These are phyloP conservation scores for Aspergillus persii DNA, from an alignment of 2,329 filamentous ascomycete species.

Conservation along the genomic window DNA sequence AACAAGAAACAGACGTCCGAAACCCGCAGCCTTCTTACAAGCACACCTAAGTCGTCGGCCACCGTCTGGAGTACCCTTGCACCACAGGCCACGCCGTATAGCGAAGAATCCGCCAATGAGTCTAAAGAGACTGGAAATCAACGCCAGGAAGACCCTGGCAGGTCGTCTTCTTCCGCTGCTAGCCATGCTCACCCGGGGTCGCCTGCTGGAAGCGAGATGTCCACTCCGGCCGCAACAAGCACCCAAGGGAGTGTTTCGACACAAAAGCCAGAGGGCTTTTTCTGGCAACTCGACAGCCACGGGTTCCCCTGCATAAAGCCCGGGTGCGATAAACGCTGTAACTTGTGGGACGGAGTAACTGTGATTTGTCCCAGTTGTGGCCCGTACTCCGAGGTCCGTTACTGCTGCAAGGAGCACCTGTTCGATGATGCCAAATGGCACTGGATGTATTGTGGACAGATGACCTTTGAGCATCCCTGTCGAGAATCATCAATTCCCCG, in stretches of 20 bases:
- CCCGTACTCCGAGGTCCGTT: slow-evolving; percentile 37
- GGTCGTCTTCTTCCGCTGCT: not conserved
- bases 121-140: not conserved
- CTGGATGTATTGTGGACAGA: slow-evolving; percentile 29
- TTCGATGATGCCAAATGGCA: slow-evolving; percentile 35
- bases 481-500: slow-evolving; percentile 20
- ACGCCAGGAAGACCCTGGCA: not conserved
- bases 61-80: not conserved
- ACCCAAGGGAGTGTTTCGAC: not conserved
- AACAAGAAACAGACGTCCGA: not conserved
- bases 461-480: slow-evolving; percentile 22
- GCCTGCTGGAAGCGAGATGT: not conserved
- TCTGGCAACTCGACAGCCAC: slow-evolving; percentile 50
- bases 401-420: slow-evolving; percentile 39
- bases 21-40: not conserved
- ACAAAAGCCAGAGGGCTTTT: slow-evolving; percentile 20
- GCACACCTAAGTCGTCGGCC: not conserved
- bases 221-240: slow-evolving; percentile 17
- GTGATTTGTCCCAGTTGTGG: slow-evolving; percentile 42
- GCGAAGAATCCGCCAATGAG: slow-evolving; percentile 5
- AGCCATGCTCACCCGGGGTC: slow-evolving; percentile 7
- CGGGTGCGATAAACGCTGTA: slow-evolving; percentile 31
- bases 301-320: slow-evolving; percentile 41
- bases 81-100: slow-evolving; percentile 6
- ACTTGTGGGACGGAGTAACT: slow-evolving; percentile 28